Conservation (phyloP, 805 yeast genomes). For the Yarrowia yakushimensis region DNA sequence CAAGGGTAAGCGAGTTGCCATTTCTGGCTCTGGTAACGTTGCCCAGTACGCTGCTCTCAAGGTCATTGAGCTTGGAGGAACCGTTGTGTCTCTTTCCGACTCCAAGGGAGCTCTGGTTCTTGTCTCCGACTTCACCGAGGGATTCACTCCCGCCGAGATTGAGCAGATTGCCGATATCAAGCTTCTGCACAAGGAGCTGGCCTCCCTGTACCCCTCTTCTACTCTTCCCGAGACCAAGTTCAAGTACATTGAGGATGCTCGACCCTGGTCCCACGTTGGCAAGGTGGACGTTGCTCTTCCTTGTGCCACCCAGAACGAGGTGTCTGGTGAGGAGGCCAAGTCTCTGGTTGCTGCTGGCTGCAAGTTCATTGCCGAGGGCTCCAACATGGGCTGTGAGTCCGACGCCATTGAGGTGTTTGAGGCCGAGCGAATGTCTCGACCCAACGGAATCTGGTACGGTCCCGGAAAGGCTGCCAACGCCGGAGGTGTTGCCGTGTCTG, state of each 20-base stretch:
- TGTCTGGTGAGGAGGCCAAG: slow-evolving; percentile 94
- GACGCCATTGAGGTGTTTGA: slow-evolving; percentile 96
- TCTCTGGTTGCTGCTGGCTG: slow-evolving; percentile 89
- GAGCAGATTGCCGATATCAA: slow-evolving; percentile 75
- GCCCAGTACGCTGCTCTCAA: slow-evolving; percentile 98
- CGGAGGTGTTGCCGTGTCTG: slow-evolving; percentile 99
- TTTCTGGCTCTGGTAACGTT: slow-evolving; percentile 98
- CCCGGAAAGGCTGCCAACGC: slow-evolving; percentile 99
- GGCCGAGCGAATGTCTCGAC: slow-evolving; percentile 41
- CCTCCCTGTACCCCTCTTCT: slow-evolving; percentile 33
- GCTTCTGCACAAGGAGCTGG: slow-evolving; percentile 60
- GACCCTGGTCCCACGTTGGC: slow-evolving; percentile 95
- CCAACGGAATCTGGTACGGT: slow-evolving; percentile 84
- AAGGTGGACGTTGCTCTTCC: slow-evolving; percentile 94
- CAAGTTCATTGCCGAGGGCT: slow-evolving; percentile 95
- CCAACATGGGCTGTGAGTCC: slow-evolving; percentile 98
- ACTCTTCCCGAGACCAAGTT: slow-evolving; percentile 39
- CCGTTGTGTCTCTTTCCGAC: slow-evolving; percentile 90
- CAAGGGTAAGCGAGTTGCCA: slow-evolving; percentile 90
- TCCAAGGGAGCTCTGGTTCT: slow-evolving; percentile 83
- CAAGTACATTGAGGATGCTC: slow-evolving; percentile 85
- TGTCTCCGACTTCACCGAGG: slow-evolving; percentile 49
- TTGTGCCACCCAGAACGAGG: slow-evolving; percentile 98
- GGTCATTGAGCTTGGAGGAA: slow-evolving; percentile 95
- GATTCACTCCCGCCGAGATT: slow-evolving; percentile 82